Conservation (phyloP, 108 stramenopile species). For the Skeletonema tropicum region DNA sequence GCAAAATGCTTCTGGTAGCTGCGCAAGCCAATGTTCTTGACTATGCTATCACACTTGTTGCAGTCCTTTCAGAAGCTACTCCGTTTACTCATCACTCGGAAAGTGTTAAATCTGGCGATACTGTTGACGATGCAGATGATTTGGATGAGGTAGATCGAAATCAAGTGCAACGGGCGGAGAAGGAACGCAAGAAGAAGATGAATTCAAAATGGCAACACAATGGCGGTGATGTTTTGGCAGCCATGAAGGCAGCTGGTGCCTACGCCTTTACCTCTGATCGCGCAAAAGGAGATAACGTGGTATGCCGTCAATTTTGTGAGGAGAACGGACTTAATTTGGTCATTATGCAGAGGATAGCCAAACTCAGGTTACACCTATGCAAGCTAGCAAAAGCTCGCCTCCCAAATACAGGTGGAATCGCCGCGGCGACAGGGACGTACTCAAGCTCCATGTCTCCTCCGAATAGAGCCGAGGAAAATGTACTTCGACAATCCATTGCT, state of each 20-base stretch:
- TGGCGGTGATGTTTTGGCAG: constrained; percentile 81
- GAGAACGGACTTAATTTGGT: constrained; percentile 81
- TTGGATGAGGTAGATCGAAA: constrained; percentile 64
- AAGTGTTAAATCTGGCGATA: constrained; percentile 17
- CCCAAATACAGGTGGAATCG: constrained; percentile 64
- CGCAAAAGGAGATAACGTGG: constrained; percentile 57
- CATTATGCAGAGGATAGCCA: constrained; percentile 81
- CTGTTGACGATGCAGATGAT: constrained; percentile 39
- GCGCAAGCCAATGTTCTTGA: constrained; percentile 87
- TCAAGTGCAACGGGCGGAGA: constrained; percentile 36
- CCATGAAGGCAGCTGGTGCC: constrained; percentile 81
- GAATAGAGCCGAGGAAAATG: constrained; percentile 67
- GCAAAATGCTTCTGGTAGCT: constrained; percentile 89
- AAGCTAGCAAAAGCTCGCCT: constrained; percentile 75
- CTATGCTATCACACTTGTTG: constrained; percentile 80
- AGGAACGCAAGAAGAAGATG: constrained; percentile 37
- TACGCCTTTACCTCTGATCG: constrained; percentile 68
- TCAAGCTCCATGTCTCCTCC: constrained; percentile 79
- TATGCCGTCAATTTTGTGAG: constrained; percentile 77
- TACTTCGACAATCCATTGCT: constrained; percentile 72
- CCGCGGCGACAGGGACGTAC: constrained; percentile 70
- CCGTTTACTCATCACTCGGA: constrained; percentile 62
- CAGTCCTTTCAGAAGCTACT: constrained; percentile 76
- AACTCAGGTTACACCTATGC: constrained; percentile 83
- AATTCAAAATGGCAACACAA: constrained; percentile 72